Evolutionary conservation across 1,284 basidiomycete genomes (phyloP).

Genomic region (Fomitopsis betulina): DNA sequence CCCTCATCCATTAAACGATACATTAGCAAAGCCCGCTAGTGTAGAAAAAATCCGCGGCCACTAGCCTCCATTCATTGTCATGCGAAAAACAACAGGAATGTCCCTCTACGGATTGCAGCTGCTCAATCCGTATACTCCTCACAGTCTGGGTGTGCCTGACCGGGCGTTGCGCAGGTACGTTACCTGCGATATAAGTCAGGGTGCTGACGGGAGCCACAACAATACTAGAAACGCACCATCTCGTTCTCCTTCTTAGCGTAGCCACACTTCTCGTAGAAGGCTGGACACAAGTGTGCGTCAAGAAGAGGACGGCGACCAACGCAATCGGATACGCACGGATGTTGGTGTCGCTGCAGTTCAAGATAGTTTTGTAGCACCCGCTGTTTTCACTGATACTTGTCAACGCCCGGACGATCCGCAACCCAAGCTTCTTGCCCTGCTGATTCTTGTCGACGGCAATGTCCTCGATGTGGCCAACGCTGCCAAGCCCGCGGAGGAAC

Average conservation of each 20-base stretch:
- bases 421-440: slow-evolving; percentile 89
- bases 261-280: slow-evolving; percentile 97
- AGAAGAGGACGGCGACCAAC: background rate
- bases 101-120: slow-evolving; percentile 1
- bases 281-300: slow-evolving; percentile 38
- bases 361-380: slow-evolving; percentile 93
- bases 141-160: slow-evolving; percentile 33
- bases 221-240: slow-evolving; percentile 56
- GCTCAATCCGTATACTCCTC: background rate
- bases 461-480: slow-evolving; percentile 95
- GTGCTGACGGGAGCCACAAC: background rate
- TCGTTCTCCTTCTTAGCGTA: slow-evolving; percentile 85
- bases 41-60: background rate
- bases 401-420: slow-evolving; percentile 83
- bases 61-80: background rate
- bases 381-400: slow-evolving; percentile 71
- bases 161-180: slow-evolving; percentile 48
- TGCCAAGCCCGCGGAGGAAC: slow-evolving; percentile 79
- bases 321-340: slow-evolving; percentile 62
- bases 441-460: slow-evolving; percentile 87
- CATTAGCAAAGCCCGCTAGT: no score
- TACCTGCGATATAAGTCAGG: slow-evolving; percentile 32
- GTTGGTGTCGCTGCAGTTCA: slow-evolving; percentile 92
- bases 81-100: background rate
- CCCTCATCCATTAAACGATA: no score